Evolutionary conservation across 441 rosid genomes (phyloP).

Genomic region (Populus hybrid): DNA sequence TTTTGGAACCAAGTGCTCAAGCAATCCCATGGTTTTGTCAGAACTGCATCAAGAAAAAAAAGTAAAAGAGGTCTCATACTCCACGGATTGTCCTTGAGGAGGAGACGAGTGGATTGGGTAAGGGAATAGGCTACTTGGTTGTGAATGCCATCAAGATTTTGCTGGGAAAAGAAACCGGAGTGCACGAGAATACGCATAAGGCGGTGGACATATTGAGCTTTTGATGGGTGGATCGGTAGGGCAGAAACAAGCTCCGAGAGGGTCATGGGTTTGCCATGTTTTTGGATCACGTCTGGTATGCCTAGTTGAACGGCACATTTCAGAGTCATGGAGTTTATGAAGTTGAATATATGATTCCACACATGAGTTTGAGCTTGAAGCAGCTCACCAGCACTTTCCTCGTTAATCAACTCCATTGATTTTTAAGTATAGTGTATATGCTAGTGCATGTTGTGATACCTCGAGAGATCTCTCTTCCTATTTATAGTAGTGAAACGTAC

Average conservation of each 20-base stretch:
- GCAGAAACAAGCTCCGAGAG: too few relatives aligned
- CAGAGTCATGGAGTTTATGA: slow-evolving; percentile 16
- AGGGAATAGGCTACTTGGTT: slow-evolving; percentile 18
- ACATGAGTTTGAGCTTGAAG: slow-evolving; percentile 12
- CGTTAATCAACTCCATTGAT: not conserved
- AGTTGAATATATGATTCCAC: not conserved
- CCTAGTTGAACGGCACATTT: slow-evolving; percentile 20
- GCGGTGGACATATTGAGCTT: too few relatives aligned
- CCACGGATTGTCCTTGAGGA: slow-evolving; percentile 14
- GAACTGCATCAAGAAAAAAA: too few relatives aligned
- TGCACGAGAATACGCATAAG: too few relatives aligned
- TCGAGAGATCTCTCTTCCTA: too few relatives aligned
- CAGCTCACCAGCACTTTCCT: slow-evolving; percentile 5
- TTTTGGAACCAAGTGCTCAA: too few relatives aligned
- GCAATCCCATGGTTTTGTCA: too few relatives aligned
- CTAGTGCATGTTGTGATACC: too few relatives aligned
- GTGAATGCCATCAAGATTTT: not conserved
- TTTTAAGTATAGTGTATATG: too few relatives aligned
- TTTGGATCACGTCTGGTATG: slow-evolving; percentile 13
- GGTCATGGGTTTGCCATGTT: not conserved
- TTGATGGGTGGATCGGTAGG: too few relatives aligned
- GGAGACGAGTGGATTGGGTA: slow-evolving; percentile 17
- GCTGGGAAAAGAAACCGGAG: slow-evolving; percentile 24
- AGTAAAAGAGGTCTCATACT: not conserved
- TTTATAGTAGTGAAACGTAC: too few relatives aligned